A percentile compares a stretch with the other conserved stretches of the same genome.
Evolutionary conservation across 352 stramenopile species (phyloP).

Genomic region (Globisporangium parvum): DNA sequence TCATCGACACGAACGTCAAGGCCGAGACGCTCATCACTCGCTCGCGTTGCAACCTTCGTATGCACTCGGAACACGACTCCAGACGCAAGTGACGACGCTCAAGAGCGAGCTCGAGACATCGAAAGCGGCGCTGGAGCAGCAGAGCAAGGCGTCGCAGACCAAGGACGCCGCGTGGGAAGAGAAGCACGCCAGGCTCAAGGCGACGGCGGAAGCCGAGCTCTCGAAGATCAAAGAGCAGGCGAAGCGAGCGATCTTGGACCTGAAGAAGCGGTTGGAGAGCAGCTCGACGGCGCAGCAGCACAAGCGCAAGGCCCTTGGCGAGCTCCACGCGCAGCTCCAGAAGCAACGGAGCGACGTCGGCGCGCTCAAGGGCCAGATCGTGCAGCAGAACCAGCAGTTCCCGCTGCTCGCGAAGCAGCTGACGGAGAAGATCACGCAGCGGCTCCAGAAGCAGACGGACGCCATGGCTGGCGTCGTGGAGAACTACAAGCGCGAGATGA

Average conservation of each 20-base stretch:
- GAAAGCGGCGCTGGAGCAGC: constrained; percentile 44
- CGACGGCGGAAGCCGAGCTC: constrained; percentile 64
- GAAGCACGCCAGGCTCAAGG: constrained; percentile 73
- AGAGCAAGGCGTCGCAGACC: constrained; percentile 29
- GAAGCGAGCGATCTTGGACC: constrained; percentile 81
- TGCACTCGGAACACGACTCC: background rate
- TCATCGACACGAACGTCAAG: too few relatives aligned
- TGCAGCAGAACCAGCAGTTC: constrained; percentile 47
- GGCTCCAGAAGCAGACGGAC: constrained; percentile 65
- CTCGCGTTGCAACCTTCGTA: background rate
- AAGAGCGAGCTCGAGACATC: constrained; percentile 27
- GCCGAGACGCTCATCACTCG: too few relatives aligned
- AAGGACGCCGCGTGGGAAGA: constrained; percentile 56
- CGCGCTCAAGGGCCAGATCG: constrained; percentile 48
- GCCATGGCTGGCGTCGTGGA: constrained; percentile 83
- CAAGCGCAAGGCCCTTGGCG: constrained; percentile 38
- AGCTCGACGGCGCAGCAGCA: constrained; percentile 52
- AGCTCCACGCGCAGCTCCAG: constrained; percentile 35
- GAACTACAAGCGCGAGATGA: constrained; percentile 87
- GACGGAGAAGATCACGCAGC: constrained; percentile 62
- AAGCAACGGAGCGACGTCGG: constrained; percentile 51
- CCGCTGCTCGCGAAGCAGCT: constrained; percentile 59
- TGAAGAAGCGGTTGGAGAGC: constrained; percentile 70
- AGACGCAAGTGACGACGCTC: constrained; percentile 38
- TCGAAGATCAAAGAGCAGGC: constrained; percentile 85